A percentile compares a stretch with the other conserved stretches of the same genome.
Evolutionary conservation across 352 stramenopile genomes (phyloP).

Genomic region (Thalassiosira livingstoniorum): DNA sequence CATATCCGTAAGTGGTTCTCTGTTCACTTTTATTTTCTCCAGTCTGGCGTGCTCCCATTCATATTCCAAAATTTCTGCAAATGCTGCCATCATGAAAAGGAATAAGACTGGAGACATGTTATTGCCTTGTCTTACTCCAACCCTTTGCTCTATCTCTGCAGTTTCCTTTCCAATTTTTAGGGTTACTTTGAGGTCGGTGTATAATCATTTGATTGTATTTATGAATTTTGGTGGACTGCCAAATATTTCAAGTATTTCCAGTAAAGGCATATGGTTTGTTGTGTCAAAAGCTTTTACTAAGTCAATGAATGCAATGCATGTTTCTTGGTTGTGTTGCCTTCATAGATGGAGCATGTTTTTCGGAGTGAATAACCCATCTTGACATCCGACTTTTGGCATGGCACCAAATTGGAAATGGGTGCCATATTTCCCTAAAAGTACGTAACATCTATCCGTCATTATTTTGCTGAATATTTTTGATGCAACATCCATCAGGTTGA

Average conservation of each 20-base stretch:
- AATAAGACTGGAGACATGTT: conserved; percentile 29
- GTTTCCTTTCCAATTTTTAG: conserved; percentile 19
- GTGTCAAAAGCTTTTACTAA: conserved; percentile 38
- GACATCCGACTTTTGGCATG: conserved; percentile 16
- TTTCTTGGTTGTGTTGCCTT: conserved; percentile 18
- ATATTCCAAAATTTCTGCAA: conserved; percentile 17
- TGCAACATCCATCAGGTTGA: conserved; percentile 25
- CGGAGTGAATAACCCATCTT: conserved; percentile 7
- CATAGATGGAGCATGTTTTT: conserved; percentile 1
- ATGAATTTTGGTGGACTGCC: conserved; percentile 26
- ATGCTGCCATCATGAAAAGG: conserved; percentile 34
- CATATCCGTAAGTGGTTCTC: not conserved
- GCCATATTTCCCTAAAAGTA: conserved; percentile 25
- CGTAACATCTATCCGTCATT: conserved; percentile 12
- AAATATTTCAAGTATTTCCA: conserved; percentile 20
- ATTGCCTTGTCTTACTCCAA: conserved; percentile 18
- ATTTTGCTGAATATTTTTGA: conserved; percentile 25
- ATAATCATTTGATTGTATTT: conserved; percentile 13
- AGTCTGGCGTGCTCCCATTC: conserved; percentile 12
- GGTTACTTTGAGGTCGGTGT: conserved; percentile 6
- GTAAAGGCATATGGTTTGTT: conserved; percentile 21
- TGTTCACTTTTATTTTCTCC: conserved; percentile 5
- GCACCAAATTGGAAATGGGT: conserved; percentile 8
- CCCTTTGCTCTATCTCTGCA: conserved; percentile 6
- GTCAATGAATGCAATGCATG: conserved; percentile 22